Base-by-base conservation (phyloP, 1,284 basidiomycete species). In the Peniophora sp. region DNA sequence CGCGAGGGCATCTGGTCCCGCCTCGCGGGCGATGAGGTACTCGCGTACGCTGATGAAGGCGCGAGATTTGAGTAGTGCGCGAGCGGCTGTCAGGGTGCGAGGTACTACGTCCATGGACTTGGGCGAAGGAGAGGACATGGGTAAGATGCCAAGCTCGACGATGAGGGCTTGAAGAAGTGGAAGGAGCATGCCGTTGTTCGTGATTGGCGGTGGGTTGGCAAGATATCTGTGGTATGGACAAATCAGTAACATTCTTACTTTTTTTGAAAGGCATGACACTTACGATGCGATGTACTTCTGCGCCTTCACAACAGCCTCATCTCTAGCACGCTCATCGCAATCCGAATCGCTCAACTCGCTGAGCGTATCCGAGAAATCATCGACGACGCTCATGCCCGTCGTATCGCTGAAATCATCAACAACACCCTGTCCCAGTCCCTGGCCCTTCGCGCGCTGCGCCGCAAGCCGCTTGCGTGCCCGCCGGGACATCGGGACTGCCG, bases 1-100 rank as follows among this genome's bases (percentile, higher is more conserved):
- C 52, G 71, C 77, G 25, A 89, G 68, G n/a, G 81, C 83, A 14
- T 71, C 73, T 25, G 75, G 76, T 1, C 85, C 85, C 58, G 81
- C 71, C 52, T 68, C 71, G 39, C 86, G 81, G 36, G 75, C 74
- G n/a, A 75, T 73, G 53, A 88, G 70, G 63, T 89, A 89, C 55
- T 89, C 85, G 48, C 73, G 72, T 53, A 89, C 75, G 59, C 86
- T 87, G 38, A 89, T 59, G 62, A 88, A 87, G 0, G 71, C 84
- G 45, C 72, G 71, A 3, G 77, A 69, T 65, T 83, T 88, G 45
- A 89, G 65, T 43, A 84, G 65, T 22, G 75, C 74, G 58, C 76
- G 81, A 12, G 85, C 85, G 12, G 81, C 70, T 23, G 65, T 77
- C 47, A 89, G 64, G 0, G 83, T 76, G 25, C 64, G 65, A 2